Percentiles rank a stretch among this genome's conserved stretches.
Evolutionary conservation across 345 rosid species (phyloP).

Genomic region (Erysimum cheiranthoides): DNA sequence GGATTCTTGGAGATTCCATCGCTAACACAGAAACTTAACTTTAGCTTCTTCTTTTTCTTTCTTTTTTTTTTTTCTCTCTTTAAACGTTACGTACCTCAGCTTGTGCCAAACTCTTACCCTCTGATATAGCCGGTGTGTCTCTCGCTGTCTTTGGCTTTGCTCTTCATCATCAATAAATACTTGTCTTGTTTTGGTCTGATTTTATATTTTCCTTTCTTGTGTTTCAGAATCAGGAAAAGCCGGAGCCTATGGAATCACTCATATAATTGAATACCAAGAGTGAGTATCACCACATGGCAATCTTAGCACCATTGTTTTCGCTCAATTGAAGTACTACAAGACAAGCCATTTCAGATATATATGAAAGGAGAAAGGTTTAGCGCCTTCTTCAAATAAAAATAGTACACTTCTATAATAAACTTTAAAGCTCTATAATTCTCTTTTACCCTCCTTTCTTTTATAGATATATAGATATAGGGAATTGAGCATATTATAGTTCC

Average conservation of each 20-base stretch:
- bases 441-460: not conserved
- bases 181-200: conserved; percentile 25
- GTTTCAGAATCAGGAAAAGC: conserved; percentile 38
- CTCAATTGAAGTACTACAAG: conserved; percentile 52
- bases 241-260: conserved; percentile 44
- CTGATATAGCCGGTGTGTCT: conserved; percentile 39
- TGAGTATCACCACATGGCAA: conserved; percentile 53
- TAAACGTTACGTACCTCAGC: conserved; percentile 36
- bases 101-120: conserved; percentile 31
- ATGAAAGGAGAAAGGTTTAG: conserved; percentile 38
- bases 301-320: conserved; percentile 48
- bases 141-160: conserved; percentile 37
- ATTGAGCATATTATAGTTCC: conserved; percentile 39
- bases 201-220: conserved; percentile 28
- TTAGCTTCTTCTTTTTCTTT: not conserved
- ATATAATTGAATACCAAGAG: conserved; percentile 50
- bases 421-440: not conserved
- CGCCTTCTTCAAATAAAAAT: conserved; percentile 24
- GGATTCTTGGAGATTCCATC: conserved; percentile 60
- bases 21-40: conserved; percentile 18
- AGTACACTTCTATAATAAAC: conserved; percentile 35
- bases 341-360: conserved; percentile 55
- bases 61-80: not conserved
- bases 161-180: conserved; percentile 44
- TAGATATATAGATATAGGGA: conserved; percentile 27